Evolutionary conservation across 139 green algal species (phyloP).

Genomic region (Pleodorina starrii): DNA sequence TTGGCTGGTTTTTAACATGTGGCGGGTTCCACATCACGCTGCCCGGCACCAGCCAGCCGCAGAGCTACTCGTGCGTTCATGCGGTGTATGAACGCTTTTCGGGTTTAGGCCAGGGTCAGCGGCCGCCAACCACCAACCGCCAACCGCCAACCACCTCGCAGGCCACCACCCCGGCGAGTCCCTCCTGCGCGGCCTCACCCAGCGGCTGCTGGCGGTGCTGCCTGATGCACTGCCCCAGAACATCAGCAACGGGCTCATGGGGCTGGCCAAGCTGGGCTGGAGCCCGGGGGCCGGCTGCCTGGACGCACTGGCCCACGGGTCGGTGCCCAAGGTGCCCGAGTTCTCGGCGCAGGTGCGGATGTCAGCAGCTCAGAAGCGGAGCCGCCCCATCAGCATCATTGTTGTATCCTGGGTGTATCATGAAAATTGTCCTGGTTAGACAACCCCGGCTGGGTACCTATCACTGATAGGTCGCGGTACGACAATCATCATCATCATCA

Average conservation of each 20-base stretch:
- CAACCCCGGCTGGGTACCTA: not conserved
- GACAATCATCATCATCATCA: not conserved
- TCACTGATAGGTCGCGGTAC: not conserved
- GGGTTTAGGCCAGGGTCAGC: too few relatives aligned
- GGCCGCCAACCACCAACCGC: not conserved
- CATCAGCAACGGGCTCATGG: conserved; percentile 31
- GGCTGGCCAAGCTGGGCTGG: conserved; percentile 8
- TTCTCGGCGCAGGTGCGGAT: conserved; percentile 25
- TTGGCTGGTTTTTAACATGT: not conserved
- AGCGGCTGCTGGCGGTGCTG: conserved; percentile 35
- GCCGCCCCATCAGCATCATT: not conserved
- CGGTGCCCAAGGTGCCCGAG: not conserved
- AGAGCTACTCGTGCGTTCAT: not conserved
- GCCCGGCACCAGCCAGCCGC: too few relatives aligned
- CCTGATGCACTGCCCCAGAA: conserved; percentile 40
- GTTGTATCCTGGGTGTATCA: not conserved
- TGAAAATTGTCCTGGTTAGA: too few relatives aligned
- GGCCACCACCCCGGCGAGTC: conserved; percentile 14
- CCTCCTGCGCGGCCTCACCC: not conserved
- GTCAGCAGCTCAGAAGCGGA: not conserved
- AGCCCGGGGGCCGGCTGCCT: not conserved
- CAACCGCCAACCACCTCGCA: not conserved
- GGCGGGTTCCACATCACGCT: not conserved
- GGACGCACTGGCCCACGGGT: conserved; percentile 13
- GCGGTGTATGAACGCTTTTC: not conserved